A percentile compares a stretch with the other conserved stretches of the same genome.
phyloP scores from a whole-genome alignment of 106 monocot species.

The Platanthera zijinensis region DNA sequence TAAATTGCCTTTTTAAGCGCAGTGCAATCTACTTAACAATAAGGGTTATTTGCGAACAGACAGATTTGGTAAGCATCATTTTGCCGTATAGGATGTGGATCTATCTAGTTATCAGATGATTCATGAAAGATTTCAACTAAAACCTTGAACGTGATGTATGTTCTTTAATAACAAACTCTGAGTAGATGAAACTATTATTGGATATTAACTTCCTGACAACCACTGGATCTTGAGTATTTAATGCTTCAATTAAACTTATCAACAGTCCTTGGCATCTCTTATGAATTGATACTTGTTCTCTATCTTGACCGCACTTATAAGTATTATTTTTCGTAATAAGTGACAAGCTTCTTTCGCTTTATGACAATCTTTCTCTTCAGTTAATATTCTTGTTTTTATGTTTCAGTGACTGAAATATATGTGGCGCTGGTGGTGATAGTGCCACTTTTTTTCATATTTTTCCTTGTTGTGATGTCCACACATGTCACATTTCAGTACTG shows the following conservation, averaged over 20 bases:
- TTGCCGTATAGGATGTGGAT: background rate
- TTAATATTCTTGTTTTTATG: background rate
- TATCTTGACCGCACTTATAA: background rate
- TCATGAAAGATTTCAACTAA: background rate
- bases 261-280: background rate
- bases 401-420: background rate
- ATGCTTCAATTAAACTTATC: background rate
- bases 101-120: background rate
- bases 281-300: background rate
- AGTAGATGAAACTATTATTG: background rate
- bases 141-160: background rate
- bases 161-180: background rate
- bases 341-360: background rate
- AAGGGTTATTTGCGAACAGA: background rate
- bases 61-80: background rate
- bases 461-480: background rate
- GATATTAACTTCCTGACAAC: background rate
- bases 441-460: background rate
- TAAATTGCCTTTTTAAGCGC: background rate
- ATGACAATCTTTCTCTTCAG: background rate
- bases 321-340: background rate
- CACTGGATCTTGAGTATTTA: background rate
- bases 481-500: background rate
- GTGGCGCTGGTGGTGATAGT: background rate
- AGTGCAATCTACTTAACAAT: background rate